Evolutionary conservation across 371 early-diverging fungal species (phyloP), one percentile per base, ranked within the genome.

Genomic region (Nematocida sp.): DNA sequence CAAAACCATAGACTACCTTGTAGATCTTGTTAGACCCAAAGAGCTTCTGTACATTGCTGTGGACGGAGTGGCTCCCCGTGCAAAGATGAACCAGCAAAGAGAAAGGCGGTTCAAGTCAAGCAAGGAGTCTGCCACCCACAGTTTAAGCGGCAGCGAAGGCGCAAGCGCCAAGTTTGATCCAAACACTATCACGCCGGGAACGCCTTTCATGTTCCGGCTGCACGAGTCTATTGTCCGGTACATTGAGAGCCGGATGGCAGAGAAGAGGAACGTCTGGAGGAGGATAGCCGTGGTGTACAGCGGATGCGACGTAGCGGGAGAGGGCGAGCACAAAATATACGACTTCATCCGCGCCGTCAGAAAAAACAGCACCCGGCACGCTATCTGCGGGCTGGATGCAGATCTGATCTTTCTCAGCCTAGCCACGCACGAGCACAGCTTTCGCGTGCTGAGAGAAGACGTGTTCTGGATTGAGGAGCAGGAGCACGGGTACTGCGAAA

Each of bases 301-400:
- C 1, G 94, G 91, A 77, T 91, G 91, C 43, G 89, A 89, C 34
- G 94, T 94, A 3, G 94, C 96, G 17, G 97, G 99, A 75, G 99
- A 99, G 86, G 99, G 99, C 76, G 98, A 97, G 83, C 98, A 97
- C 82, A 99, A 99, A 83, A 93, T 99, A 77, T 94, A 95, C 92
- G 91, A 91, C 82, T 96, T 88, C 77, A 91, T 99, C 76, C 88
- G 99, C 34, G 86, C 87, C 2, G 90, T 91, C 77, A 93, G 58
- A 79, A 84, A 45, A 84, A 85, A 52, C 86, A 89, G 3, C 87
- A 87, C 41, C 87, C 92, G 77, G 86, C 96, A 96, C 79, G 90
- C 91, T 21, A 88, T 99, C 63, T 96, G 94, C 83, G 94, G 95
- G 38, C 86, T 96, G 79, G 99, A 97, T 85, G 97, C 97, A 23